phyloP scores from a whole-genome alignment of 371 early-diverging fungal genomes.

The Mucor indicus region DNA sequence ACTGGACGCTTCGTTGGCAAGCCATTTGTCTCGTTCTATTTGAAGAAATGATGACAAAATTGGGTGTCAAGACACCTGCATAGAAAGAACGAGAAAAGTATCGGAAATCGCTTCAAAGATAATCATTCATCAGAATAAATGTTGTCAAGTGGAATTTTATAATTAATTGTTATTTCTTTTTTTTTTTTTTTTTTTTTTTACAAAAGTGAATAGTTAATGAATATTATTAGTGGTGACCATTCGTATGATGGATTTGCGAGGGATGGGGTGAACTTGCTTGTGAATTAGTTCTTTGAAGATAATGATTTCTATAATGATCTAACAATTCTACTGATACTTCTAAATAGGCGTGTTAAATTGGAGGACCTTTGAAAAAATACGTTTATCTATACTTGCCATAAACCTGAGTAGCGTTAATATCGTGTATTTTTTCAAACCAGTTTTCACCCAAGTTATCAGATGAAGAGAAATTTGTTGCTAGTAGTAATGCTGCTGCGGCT shows the following conservation, averaged over 20 bases:
- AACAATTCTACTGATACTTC: conserved; percentile 40
- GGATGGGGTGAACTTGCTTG: conserved; percentile 21
- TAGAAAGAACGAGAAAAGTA: conserved; percentile 35
- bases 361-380: not conserved
- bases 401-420: conserved; percentile 27
- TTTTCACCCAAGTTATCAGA: conserved; percentile 16
- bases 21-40: too few species aligned
- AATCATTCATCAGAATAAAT: too few species aligned
- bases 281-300: conserved; percentile 13
- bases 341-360: not conserved
- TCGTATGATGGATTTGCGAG: conserved; percentile 6
- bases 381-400: conserved; percentile 19
- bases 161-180: too few species aligned
- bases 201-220: too few species aligned
- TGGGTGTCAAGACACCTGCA: conserved; percentile 24
- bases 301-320: conserved; percentile 27
- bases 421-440: conserved; percentile 24
- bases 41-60: not conserved
- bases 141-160: too few species aligned
- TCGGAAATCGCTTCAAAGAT: conserved; percentile 15
- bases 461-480: conserved; percentile 23
- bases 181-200: too few species aligned
- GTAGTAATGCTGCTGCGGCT: conserved; percentile 36
- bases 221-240: too few species aligned
- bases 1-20: too few species aligned